These are phyloP conservation scores for Phylloporus sp. DNA, from an alignment of 768 basidiomycete species.

Conservation along the genomic window DNA sequence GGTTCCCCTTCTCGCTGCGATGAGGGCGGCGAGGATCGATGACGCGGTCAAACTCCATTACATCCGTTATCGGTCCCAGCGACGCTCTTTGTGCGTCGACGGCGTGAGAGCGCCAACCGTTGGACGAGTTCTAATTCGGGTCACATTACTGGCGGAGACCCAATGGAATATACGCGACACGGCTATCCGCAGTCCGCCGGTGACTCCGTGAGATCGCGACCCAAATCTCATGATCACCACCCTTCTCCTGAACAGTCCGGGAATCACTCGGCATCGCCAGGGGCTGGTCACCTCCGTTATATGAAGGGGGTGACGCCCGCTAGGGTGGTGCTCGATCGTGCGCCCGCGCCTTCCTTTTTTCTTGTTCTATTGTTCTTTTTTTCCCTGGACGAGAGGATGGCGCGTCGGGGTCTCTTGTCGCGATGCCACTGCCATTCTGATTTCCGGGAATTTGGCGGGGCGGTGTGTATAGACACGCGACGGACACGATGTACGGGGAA, in stretches of 20 bases:
- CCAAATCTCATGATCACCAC: conserved; percentile 11
- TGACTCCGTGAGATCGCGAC: conserved; percentile 11
- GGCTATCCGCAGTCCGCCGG: not conserved
- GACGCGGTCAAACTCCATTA: conserved; percentile 22
- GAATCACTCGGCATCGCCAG: not conserved
- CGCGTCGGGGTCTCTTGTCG: conserved; percentile 1
- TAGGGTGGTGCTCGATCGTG: conserved; percentile 4
- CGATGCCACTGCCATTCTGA: no score
- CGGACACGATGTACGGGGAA: conserved; percentile 11
- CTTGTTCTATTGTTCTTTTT: not conserved
- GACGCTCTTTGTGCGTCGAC: not conserved
- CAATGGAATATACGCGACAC: not conserved
- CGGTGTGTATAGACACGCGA: conserved; percentile 11
- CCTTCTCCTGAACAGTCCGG: not conserved
- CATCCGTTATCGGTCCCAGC: conserved; percentile 13
- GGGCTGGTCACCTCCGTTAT: conserved; percentile 3
- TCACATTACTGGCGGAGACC: conserved; percentile 10
- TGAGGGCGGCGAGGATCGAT: conserved; percentile 23
- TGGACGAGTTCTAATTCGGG: conserved; percentile 2
- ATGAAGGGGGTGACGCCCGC: conserved; percentile 9
- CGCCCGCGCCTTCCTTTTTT: not conserved
- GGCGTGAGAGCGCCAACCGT: no score
- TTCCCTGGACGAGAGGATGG: not conserved
- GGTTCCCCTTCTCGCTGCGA: conserved; percentile 2
- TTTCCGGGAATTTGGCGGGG: conserved; percentile 21